Percentiles rank a stretch among this genome's conserved stretches.
phyloP scores from a whole-genome alignment of 208 protist genomes.

The Crithidia fasciculata region DNA sequence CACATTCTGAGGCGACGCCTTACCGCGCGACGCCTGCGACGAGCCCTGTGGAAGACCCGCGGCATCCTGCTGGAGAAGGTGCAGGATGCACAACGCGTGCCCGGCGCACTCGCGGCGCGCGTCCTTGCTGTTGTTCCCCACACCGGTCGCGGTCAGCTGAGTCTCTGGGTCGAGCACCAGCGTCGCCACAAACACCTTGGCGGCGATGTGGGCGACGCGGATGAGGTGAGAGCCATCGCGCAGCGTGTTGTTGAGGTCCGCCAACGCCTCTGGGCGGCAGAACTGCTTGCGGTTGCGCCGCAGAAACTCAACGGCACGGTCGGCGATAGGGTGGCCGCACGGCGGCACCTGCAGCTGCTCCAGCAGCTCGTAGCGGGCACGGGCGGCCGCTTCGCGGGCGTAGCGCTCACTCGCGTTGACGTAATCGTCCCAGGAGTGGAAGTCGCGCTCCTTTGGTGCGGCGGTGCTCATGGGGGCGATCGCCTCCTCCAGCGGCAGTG shows the following conservation, averaged over 20 bases:
- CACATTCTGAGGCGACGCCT: no score
- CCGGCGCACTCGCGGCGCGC: constrained; percentile 68
- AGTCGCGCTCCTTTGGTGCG: constrained; percentile 30
- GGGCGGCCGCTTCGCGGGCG: constrained; percentile 24
- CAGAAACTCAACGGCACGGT: constrained; percentile 51
- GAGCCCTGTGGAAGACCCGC: not conserved
- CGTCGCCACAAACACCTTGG: constrained; percentile 52
- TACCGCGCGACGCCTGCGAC: not conserved
- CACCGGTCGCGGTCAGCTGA: constrained; percentile 54
- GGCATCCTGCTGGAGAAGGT: constrained; percentile 28
- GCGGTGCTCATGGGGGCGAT: not conserved
- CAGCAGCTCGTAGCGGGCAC: constrained; percentile 21
- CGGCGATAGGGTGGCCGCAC: constrained; percentile 51
- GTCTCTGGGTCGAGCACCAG: constrained; percentile 46
- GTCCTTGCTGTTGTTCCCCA: constrained; percentile 44
- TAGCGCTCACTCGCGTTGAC: constrained; percentile 44
- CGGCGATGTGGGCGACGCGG: constrained; percentile 23
- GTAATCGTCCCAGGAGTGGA: constrained; percentile 45
- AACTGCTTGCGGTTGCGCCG: constrained; percentile 21
- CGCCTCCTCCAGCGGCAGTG: constrained; percentile 27
- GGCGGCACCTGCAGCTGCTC: constrained; percentile 38
- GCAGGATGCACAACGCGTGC: constrained; percentile 65
- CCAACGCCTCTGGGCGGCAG: constrained; percentile 33
- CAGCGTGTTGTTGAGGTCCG: constrained; percentile 54
- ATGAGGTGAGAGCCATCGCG: constrained; percentile 46